Evolutionary conservation across 179 eudicot genomes (phyloP), one percentile per base, ranked within the genome.

Genomic region (Camellia oleifera): DNA sequence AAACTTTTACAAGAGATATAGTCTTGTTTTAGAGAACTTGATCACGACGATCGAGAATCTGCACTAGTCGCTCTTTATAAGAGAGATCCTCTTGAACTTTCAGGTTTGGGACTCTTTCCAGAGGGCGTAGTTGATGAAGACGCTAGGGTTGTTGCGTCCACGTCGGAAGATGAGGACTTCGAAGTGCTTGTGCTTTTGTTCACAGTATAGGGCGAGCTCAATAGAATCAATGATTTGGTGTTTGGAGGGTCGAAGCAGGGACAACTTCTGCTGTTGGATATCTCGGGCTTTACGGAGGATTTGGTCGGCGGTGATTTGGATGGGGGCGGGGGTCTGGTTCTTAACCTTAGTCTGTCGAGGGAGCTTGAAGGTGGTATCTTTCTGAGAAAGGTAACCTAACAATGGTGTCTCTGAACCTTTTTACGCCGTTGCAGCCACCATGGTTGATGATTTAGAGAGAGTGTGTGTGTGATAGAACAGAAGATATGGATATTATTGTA

Each of bases 241-340:
- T 83, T 90, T 94, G 12, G 98, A 95, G 0, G 95, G 94, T 0
- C 93, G 94, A 76, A 92, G 91, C 85, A 91, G 97, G 6, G 95
- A 32, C 2, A 2, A 32, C 40, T 32, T 2, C 40, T 32, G 85
- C 70, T 92, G 95, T 40, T 92, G 95, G 17, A 91, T 90, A 48
- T 92, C 98, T 1, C 92, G 85, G 6, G 95, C 93, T 74, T 94
- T 97, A 0, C 97, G 90, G 72, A 94, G 88, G 72, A 94, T 92
- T 69, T 94, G 98, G 82, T 92, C 98, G 18, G 95, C 94, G 50
- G 97, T 92, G 84, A 94, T 94, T 81, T 94, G 97, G 46, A 92
- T 77, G 0, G 91, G 87, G 0, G 98, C 95, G 0, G 97, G 95
- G 70, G 93, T 91, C 66, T 94, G 91, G 82, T 94, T 94, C 84